Evolutionary conservation across 306 rosid genomes (phyloP).

Genomic region (Acacia confusa): DNA sequence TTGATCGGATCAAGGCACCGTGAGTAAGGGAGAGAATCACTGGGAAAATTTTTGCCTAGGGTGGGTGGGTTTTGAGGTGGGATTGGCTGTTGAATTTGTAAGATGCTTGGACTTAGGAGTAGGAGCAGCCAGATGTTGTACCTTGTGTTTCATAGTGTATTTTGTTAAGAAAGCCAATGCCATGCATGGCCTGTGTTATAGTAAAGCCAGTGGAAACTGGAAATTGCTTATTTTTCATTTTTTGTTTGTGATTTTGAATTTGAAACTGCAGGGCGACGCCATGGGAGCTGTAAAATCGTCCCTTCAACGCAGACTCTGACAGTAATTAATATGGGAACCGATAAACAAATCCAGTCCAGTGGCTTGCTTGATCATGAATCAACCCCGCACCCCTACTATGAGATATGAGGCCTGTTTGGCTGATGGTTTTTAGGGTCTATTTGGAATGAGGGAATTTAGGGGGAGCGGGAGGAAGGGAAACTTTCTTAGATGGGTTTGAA

Average conservation of each 20-base stretch:
- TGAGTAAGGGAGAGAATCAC: slow-evolving; percentile 22
- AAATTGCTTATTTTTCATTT: background rate
- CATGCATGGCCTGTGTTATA: background rate
- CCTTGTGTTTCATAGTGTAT: background rate
- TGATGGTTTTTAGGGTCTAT: background rate
- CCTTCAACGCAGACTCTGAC: background rate
- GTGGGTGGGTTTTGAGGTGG: background rate
- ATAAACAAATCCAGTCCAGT: background rate
- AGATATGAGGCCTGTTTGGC: background rate
- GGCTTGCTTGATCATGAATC: background rate
- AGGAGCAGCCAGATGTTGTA: slow-evolving; percentile 17
- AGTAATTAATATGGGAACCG: background rate
- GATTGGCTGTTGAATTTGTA: slow-evolving; percentile 22
- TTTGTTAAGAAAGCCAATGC: background rate
- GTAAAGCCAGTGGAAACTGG: background rate
- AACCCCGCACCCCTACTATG: background rate
- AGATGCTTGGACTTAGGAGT: background rate
- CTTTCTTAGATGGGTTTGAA: too few relatives aligned
- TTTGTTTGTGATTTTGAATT: background rate
- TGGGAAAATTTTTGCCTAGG: slow-evolving; percentile 26
- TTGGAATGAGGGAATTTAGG: too few relatives aligned
- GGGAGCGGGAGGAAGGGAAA: too few relatives aligned
- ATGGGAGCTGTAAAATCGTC: background rate
- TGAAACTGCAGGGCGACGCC: background rate
- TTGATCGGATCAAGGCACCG: slow-evolving; percentile 58